Percentiles rank a stretch among this genome's conserved stretches.
Evolutionary conservation across 2,329 filamentous ascomycete genomes (phyloP).

Genomic region (Claviceps sp.): DNA sequence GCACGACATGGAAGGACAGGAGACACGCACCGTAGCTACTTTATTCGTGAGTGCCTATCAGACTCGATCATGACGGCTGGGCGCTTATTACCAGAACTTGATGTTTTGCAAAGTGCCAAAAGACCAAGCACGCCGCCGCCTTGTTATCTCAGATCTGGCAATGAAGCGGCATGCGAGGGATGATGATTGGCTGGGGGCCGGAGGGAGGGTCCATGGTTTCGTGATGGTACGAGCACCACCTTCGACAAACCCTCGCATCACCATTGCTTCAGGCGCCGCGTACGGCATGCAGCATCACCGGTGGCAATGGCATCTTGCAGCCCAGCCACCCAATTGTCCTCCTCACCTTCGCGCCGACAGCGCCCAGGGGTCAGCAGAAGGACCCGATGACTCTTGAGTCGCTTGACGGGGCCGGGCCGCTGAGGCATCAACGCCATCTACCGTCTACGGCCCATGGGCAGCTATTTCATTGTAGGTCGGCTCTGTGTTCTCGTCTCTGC

Average conservation of each 20-base stretch:
- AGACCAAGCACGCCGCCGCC: background rate
- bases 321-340: conserved; percentile 7
- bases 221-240: background rate
- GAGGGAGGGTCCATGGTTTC: background rate
- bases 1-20: background rate
- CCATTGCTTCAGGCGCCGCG: background rate
- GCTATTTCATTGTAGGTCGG: background rate
- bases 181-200: background rate
- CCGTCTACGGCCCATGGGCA: background rate
- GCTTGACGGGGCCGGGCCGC: background rate
- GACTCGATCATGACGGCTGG: background rate
- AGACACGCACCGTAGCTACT: too few relatives aligned
- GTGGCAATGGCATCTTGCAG: conserved; percentile 9
- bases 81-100: background rate
- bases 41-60: background rate
- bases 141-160: background rate
- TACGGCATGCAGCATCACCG: conserved; percentile 6
- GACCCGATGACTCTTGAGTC: background rate
- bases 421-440: background rate
- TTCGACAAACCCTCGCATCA: background rate
- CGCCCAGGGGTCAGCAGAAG: conserved; percentile 1
- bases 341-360: conserved; percentile 8
- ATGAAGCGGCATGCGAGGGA: background rate
- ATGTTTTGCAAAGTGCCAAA: background rate
- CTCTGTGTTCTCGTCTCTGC: background rate